Percentiles rank a stretch among this genome's conserved stretches.
These are phyloP conservation scores for Cadophora luteo-olivacea DNA, from an alignment of 2,329 filamentous ascomycete genomes.

Conservation along the genomic window DNA sequence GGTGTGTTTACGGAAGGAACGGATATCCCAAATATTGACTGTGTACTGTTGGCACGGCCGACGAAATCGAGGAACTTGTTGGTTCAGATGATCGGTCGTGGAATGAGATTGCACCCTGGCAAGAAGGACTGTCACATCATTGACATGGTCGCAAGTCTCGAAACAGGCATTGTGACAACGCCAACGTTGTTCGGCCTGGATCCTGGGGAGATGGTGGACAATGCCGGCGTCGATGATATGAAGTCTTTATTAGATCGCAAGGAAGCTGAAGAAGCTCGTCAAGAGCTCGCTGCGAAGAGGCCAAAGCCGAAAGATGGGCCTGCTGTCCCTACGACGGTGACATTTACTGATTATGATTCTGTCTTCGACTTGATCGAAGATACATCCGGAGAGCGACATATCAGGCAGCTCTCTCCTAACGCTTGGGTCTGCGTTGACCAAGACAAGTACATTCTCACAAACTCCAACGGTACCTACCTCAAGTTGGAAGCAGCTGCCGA, in stretches of 20 bases:
- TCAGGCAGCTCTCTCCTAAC: slow-evolving; percentile 75
- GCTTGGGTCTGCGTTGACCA: slow-evolving; percentile 84
- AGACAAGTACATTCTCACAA: slow-evolving; percentile 74
- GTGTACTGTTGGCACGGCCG: slow-evolving; percentile 84
- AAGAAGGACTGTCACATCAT: slow-evolving; percentile 94
- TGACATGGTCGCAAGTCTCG: slow-evolving; percentile 89
- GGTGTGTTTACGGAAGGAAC: slow-evolving; percentile 97
- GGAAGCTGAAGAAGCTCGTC: slow-evolving; percentile 49
- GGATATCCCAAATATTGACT: slow-evolving; percentile 97
- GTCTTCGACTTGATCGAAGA: slow-evolving; percentile 92
- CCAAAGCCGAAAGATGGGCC: neutral
- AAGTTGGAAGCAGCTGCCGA: slow-evolving; percentile 51
- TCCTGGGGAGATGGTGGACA: slow-evolving; percentile 75
- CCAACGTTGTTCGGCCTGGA: slow-evolving; percentile 94
- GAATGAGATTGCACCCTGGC: slow-evolving; percentile 80
- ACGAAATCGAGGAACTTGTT: slow-evolving; percentile 93
- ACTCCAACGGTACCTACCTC: slow-evolving; percentile 66
- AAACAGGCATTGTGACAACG: slow-evolving; percentile 85
- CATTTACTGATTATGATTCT: slow-evolving; percentile 89
- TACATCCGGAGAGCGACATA: slow-evolving; percentile 77
- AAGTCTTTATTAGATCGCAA: slow-evolving; percentile 57
- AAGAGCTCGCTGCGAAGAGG: slow-evolving; percentile 16
- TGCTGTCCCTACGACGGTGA: slow-evolving; percentile 43
- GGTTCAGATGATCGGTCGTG: slow-evolving; percentile 96
- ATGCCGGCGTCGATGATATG: slow-evolving; percentile 69